Evolutionary conservation across 2,329 filamentous ascomycete genomes (phyloP).

Genomic region (Fusarium udum): DNA sequence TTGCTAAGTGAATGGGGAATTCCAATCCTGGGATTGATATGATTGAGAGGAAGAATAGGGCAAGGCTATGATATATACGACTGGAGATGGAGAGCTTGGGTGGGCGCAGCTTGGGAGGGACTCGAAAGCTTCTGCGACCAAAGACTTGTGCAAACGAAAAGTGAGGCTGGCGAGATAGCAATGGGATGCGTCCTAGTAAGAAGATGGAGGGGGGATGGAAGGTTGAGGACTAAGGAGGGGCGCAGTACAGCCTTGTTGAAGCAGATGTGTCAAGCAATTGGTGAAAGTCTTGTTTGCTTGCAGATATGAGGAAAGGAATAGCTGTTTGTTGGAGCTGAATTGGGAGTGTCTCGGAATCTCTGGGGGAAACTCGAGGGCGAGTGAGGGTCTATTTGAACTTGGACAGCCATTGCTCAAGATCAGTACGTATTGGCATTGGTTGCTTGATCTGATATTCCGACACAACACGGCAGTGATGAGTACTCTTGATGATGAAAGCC

Average conservation of each 20-base stretch:
- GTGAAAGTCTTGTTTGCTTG: neutral
- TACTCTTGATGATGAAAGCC: neutral
- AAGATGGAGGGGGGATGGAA: conserved; percentile 30
- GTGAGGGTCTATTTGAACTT: conserved; percentile 26
- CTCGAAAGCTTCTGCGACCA: neutral
- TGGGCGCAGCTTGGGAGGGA: neutral
- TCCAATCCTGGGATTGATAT: neutral
- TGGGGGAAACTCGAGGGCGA: conserved; percentile 1
- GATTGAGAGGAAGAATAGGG: conserved; percentile 6
- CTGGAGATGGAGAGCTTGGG: neutral
- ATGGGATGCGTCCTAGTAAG: conserved; percentile 21
- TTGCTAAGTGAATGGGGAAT: conserved; percentile 8
- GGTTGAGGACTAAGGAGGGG: conserved; percentile 9
- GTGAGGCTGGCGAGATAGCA: conserved; percentile 34
- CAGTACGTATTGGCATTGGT: neutral
- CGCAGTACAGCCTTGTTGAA: conserved; percentile 7
- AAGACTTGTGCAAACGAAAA: conserved; percentile 10
- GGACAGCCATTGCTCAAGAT: neutral
- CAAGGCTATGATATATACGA: conserved; percentile 31
- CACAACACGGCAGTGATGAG: neutral
- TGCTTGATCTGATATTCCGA: neutral
- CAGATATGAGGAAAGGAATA: neutral
- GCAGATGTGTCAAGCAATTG: conserved; percentile 1
- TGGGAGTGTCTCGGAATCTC: conserved; percentile 1
- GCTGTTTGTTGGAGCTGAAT: neutral